phyloP scores from a whole-genome alignment of 225 moss, liverwort and hornwort species.

The Polytrichum formosum region DNA sequence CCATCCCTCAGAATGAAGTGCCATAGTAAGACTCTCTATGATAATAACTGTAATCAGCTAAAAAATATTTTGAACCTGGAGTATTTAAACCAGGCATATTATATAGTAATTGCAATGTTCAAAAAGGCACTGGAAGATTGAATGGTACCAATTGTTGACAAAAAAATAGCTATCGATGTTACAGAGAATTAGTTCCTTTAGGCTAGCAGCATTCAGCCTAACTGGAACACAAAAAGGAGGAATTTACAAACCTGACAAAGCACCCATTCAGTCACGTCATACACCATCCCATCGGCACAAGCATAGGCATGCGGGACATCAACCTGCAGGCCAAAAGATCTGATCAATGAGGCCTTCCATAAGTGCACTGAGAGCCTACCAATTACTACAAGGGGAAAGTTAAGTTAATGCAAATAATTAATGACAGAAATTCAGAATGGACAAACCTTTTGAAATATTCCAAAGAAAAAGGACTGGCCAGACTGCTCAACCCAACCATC shows the following conservation, averaged over 20 bases:
- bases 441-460: constrained; percentile 84
- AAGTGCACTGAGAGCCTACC: neutral
- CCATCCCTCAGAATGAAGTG: no score
- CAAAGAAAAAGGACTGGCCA: constrained; percentile 83
- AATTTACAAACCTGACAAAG: constrained; percentile 74
- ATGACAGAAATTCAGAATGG: neutral
- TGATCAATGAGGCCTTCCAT: constrained; percentile 17
- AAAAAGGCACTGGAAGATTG: no score
- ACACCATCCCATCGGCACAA: constrained; percentile 91
- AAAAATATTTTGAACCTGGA: no score
- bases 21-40: no score
- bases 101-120: no score
- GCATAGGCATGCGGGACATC: constrained; percentile 87
- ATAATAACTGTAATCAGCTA: no score
- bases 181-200: no score
- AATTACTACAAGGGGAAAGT: neutral
- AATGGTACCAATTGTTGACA: no score
- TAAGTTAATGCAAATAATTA: neutral
- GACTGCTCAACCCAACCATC: constrained; percentile 98
- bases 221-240: no score
- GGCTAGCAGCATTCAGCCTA: no score
- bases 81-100: no score
- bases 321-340: constrained; percentile 40
- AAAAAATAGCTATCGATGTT: no score
- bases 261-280: constrained; percentile 96